phyloP scores from a whole-genome alignment of 768 basidiomycete genomes.

The Trametes elegans region DNA sequence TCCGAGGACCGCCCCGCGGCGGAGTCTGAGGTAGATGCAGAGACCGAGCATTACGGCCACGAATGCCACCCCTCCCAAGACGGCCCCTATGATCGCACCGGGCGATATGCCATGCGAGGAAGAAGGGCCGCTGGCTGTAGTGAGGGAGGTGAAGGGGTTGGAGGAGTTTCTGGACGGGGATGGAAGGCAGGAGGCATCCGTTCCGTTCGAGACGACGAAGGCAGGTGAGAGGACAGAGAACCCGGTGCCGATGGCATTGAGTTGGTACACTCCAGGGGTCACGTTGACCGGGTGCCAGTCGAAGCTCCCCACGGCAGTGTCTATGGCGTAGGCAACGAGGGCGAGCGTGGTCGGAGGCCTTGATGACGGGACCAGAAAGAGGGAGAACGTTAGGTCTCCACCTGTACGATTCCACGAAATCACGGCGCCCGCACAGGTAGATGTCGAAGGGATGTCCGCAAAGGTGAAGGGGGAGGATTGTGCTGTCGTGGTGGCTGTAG shows the following conservation, averaged over 20 bases:
- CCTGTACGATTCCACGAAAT: slow-evolving; percentile 3
- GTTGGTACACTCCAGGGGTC: slow-evolving; percentile 47
- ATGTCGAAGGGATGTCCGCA: background rate
- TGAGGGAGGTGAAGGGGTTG: too few relatives aligned
- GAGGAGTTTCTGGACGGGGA: slow-evolving; percentile 18
- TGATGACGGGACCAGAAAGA: background rate
- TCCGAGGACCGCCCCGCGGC: slow-evolving; percentile 8
- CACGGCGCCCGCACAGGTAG: background rate
- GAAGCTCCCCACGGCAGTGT: slow-evolving; percentile 30
- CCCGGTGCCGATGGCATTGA: slow-evolving; percentile 25
- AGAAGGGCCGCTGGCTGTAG: too few relatives aligned
- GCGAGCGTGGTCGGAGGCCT: slow-evolving; percentile 16
- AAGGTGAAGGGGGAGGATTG: background rate
- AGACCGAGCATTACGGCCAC: slow-evolving; percentile 34
- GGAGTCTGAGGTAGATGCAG: slow-evolving; percentile 26
- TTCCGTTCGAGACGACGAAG: slow-evolving; percentile 38
- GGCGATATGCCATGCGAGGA: too few relatives aligned
- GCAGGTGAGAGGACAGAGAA: slow-evolving; percentile 24
- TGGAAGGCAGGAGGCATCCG: slow-evolving; percentile 31
- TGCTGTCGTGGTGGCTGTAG: background rate
- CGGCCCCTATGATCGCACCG: slow-evolving; percentile 51
- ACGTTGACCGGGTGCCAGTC: slow-evolving; percentile 48
- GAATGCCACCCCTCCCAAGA: slow-evolving; percentile 45
- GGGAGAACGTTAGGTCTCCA: background rate
- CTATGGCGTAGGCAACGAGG: slow-evolving; percentile 28